phyloP scores from a whole-genome alignment of 768 basidiomycete species.

The Terana coerulea region DNA sequence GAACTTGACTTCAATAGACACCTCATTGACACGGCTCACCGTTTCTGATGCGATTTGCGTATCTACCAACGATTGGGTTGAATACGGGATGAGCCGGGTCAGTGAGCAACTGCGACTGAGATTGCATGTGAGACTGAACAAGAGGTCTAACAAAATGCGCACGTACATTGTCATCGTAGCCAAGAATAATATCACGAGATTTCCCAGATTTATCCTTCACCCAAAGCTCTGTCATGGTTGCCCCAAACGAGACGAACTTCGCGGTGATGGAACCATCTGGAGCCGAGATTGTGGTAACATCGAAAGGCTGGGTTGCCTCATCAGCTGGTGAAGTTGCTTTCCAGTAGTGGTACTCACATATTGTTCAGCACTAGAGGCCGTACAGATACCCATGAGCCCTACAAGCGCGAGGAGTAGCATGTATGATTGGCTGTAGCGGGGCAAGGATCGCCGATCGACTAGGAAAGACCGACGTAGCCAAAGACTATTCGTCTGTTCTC shows the following conservation, averaged over 20 bases:
- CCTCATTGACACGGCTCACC: conserved; percentile 33
- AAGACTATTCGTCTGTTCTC: too few species aligned
- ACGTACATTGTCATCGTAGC: conserved; percentile 50
- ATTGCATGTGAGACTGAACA: background rate
- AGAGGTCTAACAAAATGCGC: too few species aligned
- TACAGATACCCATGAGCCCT: too few species aligned
- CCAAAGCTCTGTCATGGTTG: conserved; percentile 53
- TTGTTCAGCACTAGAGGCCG: too few species aligned
- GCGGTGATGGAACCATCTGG: conserved; percentile 56
- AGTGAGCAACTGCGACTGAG: conserved; percentile 36
- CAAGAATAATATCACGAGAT: conserved; percentile 50
- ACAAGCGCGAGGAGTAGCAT: too few species aligned
- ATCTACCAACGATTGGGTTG: conserved; percentile 34
- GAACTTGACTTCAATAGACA: too few species aligned
- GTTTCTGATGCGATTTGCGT: conserved; percentile 51
- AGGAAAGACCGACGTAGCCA: too few species aligned
- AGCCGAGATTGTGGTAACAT: conserved; percentile 42
- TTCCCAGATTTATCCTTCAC: conserved; percentile 48
- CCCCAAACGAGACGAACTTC: conserved; percentile 54
- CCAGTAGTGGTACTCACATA: too few species aligned
- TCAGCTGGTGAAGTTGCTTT: too few species aligned
- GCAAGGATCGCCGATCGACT: too few species aligned
- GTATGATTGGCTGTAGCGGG: too few species aligned
- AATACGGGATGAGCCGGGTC: conserved; percentile 48
- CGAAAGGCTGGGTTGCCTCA: conserved; percentile 41